Base-by-base conservation (phyloP, 2,329 filamentous ascomycete genomes). In the Colletotrichum plurivorum region DNA sequence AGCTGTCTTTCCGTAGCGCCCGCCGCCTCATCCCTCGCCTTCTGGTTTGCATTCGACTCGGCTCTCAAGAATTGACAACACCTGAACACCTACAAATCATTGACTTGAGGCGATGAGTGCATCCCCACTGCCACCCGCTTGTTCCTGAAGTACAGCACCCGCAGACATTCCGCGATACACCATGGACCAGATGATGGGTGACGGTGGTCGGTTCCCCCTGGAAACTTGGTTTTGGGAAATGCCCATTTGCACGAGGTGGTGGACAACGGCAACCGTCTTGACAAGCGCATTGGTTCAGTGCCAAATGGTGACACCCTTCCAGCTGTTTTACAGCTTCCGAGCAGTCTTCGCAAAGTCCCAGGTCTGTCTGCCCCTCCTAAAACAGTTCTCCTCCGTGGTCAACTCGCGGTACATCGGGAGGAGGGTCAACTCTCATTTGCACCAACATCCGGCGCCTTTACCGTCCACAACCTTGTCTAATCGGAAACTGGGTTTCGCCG, bases 171-270 rank as follows among this genome's bases (percentile, higher is more conserved):
- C 58, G 31, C 31, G 18, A 22, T 46, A 49, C 27, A 41, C 20
- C 70, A 89, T 89, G 87, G 87, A 89, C 73, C 86, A 88, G 75
- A 85, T 88, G 75, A 85, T 89, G 78, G 81, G 83, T 69, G 88
- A 88, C 67, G 88, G 86, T 73, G 89, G 87, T 68, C 85, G 87
- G 62, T 84, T 97, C 76, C 96, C 95, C 49, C 87, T 99, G 8
- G 96, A 98, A 82, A 92, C 95, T 74, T 99, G 96, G 96, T 98
- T 98, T 82, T 98, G 94, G 88, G 96, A 99, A 81, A 98, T 98
- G 93, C 96, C 96, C 4, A 90, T 96, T 27, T 97, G 95, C 81
- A 99, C 96, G 45, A 87, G 96, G 71, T 97, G 93, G 92, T 99
- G 96, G 96, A 98, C 96, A 22, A 95, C 94, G 25, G 94, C 95